Percentiles rank a stretch among this genome's conserved stretches.
phyloP scores from a whole-genome alignment of 208 protist genomes.

The Tritrichomonas musculus region DNA sequence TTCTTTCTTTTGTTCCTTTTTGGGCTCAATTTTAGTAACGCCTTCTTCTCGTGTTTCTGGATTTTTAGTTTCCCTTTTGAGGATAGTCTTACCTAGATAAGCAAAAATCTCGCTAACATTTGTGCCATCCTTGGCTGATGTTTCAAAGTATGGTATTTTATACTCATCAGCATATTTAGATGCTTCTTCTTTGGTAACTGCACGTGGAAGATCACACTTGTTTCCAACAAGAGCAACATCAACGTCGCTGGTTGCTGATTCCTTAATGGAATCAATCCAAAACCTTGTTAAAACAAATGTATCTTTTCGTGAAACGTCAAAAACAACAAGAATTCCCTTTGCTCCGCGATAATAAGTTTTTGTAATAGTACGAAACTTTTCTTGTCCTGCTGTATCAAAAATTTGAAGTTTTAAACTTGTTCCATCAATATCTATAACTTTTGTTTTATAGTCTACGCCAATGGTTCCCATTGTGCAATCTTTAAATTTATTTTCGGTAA shows the following conservation, averaged over 20 bases:
- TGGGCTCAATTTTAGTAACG: no score
- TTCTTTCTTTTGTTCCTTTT: no score
- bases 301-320: not conserved
- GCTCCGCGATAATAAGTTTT: not conserved
- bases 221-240: not conserved
- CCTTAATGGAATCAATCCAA: not conserved
- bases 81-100: no score
- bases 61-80: no score
- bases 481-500: not conserved
- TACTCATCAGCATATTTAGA: slow-evolving; percentile 44
- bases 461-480: not conserved
- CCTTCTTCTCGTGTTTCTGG: no score
- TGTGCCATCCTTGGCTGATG: slow-evolving; percentile 88
- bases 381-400: slow-evolving; percentile 18
- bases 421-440: not conserved
- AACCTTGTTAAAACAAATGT: not conserved
- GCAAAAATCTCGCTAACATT: slow-evolving; percentile 87
- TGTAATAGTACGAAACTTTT: slow-evolving; percentile 47
- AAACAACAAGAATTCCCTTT: not conserved
- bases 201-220: slow-evolving; percentile 60
- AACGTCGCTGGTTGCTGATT: not conserved
- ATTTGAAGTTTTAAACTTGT: not conserved
- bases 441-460: not conserved
- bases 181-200: slow-evolving; percentile 44
- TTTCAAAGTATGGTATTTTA: slow-evolving; percentile 90